These are phyloP conservation scores for Colletotrichum acutatum DNA, from an alignment of 2,329 filamentous ascomycete species.

Conservation along the genomic window DNA sequence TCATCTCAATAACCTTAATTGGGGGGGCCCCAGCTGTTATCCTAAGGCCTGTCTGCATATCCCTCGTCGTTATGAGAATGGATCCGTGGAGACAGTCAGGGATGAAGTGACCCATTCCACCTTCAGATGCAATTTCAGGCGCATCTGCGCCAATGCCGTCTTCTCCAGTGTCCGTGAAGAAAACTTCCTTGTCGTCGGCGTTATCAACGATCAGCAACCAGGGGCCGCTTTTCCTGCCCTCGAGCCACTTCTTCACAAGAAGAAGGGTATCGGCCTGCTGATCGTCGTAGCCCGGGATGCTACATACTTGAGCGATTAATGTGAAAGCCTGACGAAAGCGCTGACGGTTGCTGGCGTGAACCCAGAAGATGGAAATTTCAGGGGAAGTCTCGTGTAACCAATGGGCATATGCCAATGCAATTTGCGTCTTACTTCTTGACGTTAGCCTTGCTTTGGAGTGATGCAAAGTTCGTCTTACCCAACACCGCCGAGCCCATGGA, in stretches of 20 bases:
- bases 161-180: not conserved
- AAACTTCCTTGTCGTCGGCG: conserved; percentile 29
- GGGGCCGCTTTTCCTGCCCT: conserved; percentile 11
- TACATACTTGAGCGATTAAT: too few species aligned
- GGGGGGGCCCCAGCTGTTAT: too few species aligned
- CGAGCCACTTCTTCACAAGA: too few species aligned
- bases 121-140: conserved; percentile 31
- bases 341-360: conserved; percentile 45
- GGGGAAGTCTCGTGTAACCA: conserved; percentile 36
- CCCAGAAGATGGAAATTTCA: conserved; percentile 45
- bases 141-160: too few species aligned
- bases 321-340: conserved; percentile 38
- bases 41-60: too few species aligned
- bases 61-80: conserved; percentile 38
- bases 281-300: too few species aligned
- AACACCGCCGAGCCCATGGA: conserved; percentile 3
- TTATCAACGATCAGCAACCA: conserved; percentile 39
- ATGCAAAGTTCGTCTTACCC: not conserved
- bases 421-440: conserved; percentile 45
- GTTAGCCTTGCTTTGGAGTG: conserved; percentile 4
- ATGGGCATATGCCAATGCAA: conserved; percentile 44
- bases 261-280: too few species aligned
- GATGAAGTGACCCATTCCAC: conserved; percentile 38
- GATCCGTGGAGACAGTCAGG: conserved; percentile 44
- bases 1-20: too few species aligned